Evolutionary conservation across 2,329 filamentous ascomycete genomes (phyloP).

Genomic region (Polychaeton citri): DNA sequence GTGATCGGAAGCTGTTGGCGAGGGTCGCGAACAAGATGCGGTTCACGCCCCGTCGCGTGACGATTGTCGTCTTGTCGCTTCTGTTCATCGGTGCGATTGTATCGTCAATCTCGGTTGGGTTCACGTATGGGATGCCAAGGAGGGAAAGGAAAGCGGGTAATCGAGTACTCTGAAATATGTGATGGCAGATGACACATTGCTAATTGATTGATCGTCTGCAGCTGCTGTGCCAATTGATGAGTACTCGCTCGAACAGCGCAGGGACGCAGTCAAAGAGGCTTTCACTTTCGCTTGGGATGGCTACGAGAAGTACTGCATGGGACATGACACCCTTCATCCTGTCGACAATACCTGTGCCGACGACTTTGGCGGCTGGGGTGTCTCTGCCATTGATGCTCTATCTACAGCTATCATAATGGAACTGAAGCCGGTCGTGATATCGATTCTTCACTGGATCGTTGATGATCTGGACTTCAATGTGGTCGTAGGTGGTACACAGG

Average conservation of each 20-base stretch:
- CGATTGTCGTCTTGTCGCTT: not conserved
- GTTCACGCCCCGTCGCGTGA: not conserved
- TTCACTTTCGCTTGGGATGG: slow-evolving; percentile 61
- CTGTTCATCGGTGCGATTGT: not conserved
- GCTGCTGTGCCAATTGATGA: not conserved
- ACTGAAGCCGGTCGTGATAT: slow-evolving; percentile 50
- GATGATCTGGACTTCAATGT: slow-evolving; percentile 53
- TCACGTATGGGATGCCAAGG: not conserved
- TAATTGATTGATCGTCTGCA: not conserved
- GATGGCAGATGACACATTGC: too few species aligned
- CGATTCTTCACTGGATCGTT: slow-evolving; percentile 58
- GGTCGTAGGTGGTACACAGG: slow-evolving; percentile 32
- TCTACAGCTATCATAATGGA: slow-evolving; percentile 70
- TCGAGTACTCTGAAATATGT: not conserved
- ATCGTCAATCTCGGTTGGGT: not conserved
- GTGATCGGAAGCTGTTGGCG: too few species aligned
- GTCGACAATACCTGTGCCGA: slow-evolving; percentile 7
- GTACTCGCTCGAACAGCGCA: slow-evolving; percentile 20
- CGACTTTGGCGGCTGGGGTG: slow-evolving; percentile 63
- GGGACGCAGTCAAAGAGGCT: slow-evolving; percentile 51
- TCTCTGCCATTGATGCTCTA: slow-evolving; percentile 67
- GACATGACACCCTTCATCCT: slow-evolving; percentile 17
- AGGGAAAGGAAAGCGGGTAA: not conserved
- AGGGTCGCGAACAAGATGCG: not conserved
- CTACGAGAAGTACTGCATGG: slow-evolving; percentile 19